Conservation (phyloP, 495 filamentous ascomycete species). For the Opeltia flavorubescens region DNA sequence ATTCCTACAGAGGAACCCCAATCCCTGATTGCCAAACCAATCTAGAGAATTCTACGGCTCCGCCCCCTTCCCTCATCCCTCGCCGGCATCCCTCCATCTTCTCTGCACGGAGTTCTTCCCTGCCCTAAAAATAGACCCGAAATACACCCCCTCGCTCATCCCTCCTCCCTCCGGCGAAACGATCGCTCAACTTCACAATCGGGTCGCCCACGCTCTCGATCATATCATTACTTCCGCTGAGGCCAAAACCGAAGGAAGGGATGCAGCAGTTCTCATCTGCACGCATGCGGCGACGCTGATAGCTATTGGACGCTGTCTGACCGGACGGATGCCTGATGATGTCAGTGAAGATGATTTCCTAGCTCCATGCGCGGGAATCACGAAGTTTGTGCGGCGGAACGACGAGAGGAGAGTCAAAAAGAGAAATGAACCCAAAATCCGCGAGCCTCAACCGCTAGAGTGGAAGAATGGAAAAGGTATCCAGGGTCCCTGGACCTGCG, state of each 20-base stretch:
- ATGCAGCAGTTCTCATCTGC: constrained; percentile 54
- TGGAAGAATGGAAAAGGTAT: constrained; percentile 59
- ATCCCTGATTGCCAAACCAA: neutral
- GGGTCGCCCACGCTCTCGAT: constrained; percentile 55
- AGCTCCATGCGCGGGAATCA: constrained; percentile 75
- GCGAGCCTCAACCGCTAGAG: constrained; percentile 28
- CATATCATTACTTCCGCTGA: constrained; percentile 62
- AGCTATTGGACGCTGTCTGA: constrained; percentile 66
- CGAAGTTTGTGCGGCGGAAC: constrained; percentile 37
- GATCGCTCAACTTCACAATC: constrained; percentile 63
- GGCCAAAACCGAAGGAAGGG: constrained; percentile 24
- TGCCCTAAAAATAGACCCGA: constrained; percentile 10
- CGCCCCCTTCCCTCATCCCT: constrained; percentile 70
- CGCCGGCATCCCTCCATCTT: constrained; percentile 44
- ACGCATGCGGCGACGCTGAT: constrained; percentile 88
- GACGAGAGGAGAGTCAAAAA: constrained; percentile 1
- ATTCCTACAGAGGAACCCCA: too few species aligned
- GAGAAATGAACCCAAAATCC: constrained; percentile 19
- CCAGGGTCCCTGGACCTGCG: constrained; percentile 66
- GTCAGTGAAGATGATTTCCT: constrained; percentile 60
- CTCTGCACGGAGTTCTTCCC: constrained; percentile 53
- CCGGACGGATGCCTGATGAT: constrained; percentile 58
- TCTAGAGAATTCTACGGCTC: constrained; percentile 77
- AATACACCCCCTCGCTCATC: constrained; percentile 37
- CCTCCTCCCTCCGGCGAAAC: constrained; percentile 52